Evolutionary conservation across 2,329 filamentous ascomycete species (phyloP).

Genomic region (Colletotrichum trifolii): DNA sequence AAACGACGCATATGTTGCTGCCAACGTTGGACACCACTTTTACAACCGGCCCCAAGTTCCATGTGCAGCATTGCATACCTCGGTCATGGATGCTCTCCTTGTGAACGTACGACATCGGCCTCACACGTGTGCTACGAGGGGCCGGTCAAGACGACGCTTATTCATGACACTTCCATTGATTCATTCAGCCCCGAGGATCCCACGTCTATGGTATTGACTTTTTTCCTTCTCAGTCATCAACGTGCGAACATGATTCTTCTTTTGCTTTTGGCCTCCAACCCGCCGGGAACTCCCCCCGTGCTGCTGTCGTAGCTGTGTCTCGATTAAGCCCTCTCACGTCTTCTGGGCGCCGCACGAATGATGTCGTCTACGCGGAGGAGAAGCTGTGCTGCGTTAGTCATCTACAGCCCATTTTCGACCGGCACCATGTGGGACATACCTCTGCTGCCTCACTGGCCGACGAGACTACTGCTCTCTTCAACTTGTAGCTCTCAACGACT

Average conservation of each 20-base stretch:
- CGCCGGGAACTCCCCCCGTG: slow-evolving; percentile 23
- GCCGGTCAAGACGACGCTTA: no score
- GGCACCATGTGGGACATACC: slow-evolving; percentile 63
- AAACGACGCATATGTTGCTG: no score
- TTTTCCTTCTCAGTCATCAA: slow-evolving; percentile 20
- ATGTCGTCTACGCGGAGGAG: slow-evolving; percentile 97
- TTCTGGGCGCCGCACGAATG: slow-evolving; percentile 90
- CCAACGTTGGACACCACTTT: no score
- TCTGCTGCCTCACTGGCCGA: slow-evolving; percentile 97
- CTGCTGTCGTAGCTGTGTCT: slow-evolving; percentile 39
- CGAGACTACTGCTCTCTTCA: slow-evolving; percentile 97
- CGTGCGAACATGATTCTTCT: slow-evolving; percentile 27
- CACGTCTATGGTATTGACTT: slow-evolving; percentile 36
- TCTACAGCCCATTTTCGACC: not conserved
- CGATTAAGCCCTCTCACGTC: slow-evolving; percentile 76
- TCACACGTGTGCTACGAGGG: no score
- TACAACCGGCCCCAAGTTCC: no score
- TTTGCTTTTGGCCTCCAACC: slow-evolving; percentile 17
- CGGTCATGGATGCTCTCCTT: no score
- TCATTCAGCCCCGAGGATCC: slow-evolving; percentile 34
- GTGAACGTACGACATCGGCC: no score
- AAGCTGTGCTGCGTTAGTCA: slow-evolving; percentile 63
- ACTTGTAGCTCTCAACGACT: slow-evolving; percentile 97
- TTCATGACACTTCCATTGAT: slow-evolving; percentile 34
- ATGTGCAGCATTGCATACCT: no score